Evolutionary conservation across 2,329 filamentous ascomycete genomes (phyloP), one percentile per base, ranked within the genome.

Genomic region (Colletotrichum tropicicola): DNA sequence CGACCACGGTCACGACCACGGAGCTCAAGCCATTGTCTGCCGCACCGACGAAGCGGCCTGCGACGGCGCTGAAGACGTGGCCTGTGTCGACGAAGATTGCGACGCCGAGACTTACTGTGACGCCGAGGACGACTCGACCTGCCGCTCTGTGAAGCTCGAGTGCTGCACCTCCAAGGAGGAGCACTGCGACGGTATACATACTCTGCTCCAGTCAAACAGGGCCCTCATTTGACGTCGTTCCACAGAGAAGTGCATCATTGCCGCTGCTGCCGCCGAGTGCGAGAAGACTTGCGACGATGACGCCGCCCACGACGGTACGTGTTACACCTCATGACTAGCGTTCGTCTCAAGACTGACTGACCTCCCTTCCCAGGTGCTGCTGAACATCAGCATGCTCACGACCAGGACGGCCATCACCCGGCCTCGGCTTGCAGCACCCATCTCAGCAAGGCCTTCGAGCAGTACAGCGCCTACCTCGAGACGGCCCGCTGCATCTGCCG

Each of bases 401-500:
- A 73, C 59, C 61, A 67, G 13, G 47, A 72, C 47, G 72, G 73
- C 27, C 67, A 70, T 5, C 73, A 72, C 44, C 68, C 59, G 3
- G 61, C 64, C 9, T 66, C 68, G 6, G 75, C 77, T 7, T 78
- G 77, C 48, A 72, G 54, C 37, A 71, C 71, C 30, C 77, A 79
- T 51, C 69, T 78, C 1, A 61, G 66, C 51, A 71, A 70, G 23
- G 76, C 77, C 1, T 75, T 78, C 45, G 71, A 76, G 17, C 72
- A 74, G 45, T 78, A 79, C 53, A 74, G 69, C 61, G 71, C 70
- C 56, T 77, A 77, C 49, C 72, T 79, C n/a, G 72, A 77, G 44
- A 71, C 72, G 9, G 74, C 74, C n/a, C 76, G 76, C 2, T 79
- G 77, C 68, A 78, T 78, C 64, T 78, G 77, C 66, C 75, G 75